Evolutionary conservation across 805 yeast species (phyloP).

Genomic region (Pichia kluyveri): DNA sequence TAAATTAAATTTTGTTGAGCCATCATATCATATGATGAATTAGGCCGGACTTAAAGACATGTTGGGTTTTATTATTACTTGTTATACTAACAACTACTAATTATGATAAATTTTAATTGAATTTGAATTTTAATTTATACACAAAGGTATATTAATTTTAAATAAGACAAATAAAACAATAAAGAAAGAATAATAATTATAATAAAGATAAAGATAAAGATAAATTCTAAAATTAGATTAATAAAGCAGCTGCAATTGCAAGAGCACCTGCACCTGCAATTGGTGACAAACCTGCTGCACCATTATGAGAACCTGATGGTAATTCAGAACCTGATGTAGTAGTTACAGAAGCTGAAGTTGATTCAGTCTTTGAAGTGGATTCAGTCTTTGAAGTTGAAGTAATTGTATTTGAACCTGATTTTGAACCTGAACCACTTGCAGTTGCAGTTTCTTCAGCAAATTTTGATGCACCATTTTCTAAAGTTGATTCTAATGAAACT

Average conservation of each 20-base stretch:
- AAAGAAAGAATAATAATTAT: too few species aligned
- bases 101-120: too few species aligned
- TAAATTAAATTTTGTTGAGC: too few species aligned
- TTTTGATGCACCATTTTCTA: constrained; percentile 7
- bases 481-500: constrained; percentile 12
- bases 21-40: too few species aligned
- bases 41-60: too few species aligned
- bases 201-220: too few species aligned
- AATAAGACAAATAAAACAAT: too few species aligned
- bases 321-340: neutral
- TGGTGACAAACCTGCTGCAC: neutral
- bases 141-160: too few species aligned
- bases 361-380: neutral
- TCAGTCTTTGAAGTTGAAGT: constrained; percentile 6
- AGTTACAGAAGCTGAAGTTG: neutral
- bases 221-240: neutral
- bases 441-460: constrained; percentile 7
- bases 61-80: too few species aligned
- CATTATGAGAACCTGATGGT: neutral
- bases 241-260: neutral
- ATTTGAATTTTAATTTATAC: too few species aligned
- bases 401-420: neutral
- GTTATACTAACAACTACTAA: too few species aligned
- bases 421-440: constrained; percentile 7
- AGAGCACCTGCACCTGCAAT: neutral